Evolutionary conservation across 495 filamentous ascomycete genomes (phyloP).

Genomic region (Aspergillus leporis): DNA sequence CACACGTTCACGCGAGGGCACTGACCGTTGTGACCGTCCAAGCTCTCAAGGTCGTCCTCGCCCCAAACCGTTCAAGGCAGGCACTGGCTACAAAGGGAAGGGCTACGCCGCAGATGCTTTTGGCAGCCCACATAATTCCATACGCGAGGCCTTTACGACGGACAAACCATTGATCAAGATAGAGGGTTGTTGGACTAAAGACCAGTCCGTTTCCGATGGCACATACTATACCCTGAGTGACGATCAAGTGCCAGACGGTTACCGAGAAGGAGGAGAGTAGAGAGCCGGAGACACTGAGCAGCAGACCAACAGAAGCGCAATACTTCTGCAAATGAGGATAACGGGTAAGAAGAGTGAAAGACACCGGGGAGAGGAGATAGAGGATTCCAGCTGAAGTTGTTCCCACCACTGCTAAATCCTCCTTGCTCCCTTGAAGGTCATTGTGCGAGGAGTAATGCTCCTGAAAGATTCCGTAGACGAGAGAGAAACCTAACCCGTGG

Average conservation of each 20-base stretch:
- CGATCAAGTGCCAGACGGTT: slow-evolving; percentile 52
- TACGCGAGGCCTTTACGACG: slow-evolving; percentile 52
- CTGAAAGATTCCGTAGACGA: slow-evolving; percentile 53
- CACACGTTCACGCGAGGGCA: not conserved
- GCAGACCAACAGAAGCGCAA: slow-evolving; percentile 42
- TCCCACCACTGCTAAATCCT: slow-evolving; percentile 51
- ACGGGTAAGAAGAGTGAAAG: slow-evolving; percentile 47
- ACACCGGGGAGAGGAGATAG: slow-evolving; percentile 54
- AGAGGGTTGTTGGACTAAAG: slow-evolving; percentile 53
- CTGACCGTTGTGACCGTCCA: slow-evolving; percentile 51
- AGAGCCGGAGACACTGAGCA: slow-evolving; percentile 38
- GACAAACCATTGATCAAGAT: slow-evolving; percentile 61
- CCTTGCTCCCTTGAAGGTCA: slow-evolving; percentile 35
- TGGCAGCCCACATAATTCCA: slow-evolving; percentile 59
- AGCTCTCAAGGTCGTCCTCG: slow-evolving; percentile 52
- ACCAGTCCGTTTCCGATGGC: slow-evolving; percentile 53
- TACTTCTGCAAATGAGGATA: slow-evolving; percentile 46
- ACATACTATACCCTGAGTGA: slow-evolving; percentile 56
- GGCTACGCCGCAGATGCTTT: slow-evolving; percentile 45
- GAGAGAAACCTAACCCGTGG: slow-evolving; percentile 42
- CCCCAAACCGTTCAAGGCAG: slow-evolving; percentile 54
- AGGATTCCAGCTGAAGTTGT: slow-evolving; percentile 53
- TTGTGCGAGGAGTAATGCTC: slow-evolving; percentile 42
- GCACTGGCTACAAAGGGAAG: slow-evolving; percentile 55
- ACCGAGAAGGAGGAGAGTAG: slow-evolving; percentile 52